Conservation (phyloP, 2,329 filamentous ascomycete species). For the Colletotrichum limetticola region DNA sequence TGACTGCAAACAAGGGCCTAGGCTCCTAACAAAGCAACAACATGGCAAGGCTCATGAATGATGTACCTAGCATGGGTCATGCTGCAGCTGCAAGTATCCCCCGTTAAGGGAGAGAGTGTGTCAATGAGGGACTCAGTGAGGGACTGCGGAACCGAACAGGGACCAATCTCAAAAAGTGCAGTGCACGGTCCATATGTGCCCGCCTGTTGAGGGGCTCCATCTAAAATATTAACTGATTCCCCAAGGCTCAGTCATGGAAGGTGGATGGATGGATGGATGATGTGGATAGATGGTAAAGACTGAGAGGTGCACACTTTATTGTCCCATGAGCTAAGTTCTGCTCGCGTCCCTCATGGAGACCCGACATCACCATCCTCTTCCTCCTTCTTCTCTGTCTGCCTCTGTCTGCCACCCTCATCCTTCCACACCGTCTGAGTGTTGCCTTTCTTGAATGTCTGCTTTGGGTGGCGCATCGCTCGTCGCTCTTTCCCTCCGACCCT, state of each 20-base stretch:
- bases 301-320: conserved; percentile 23
- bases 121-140: too few relatives aligned
- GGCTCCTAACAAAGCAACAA: conserved; percentile 24
- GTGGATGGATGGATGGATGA: too few relatives aligned
- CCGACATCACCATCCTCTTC: conserved; percentile 16
- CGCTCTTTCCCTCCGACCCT: conserved; percentile 26
- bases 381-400: neutral
- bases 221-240: conserved; percentile 31
- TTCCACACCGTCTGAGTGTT: conserved; percentile 5
- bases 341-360: conserved; percentile 25
- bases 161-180: conserved; percentile 11
- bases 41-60: neutral
- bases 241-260: neutral
- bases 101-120: conserved; percentile 14
- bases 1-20: neutral
- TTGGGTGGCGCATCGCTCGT: conserved; percentile 33
- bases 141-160: neutral
- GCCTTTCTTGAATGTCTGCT: conserved; percentile 32
- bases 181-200: conserved; percentile 13
- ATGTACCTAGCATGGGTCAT: neutral
- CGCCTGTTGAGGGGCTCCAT: conserved; percentile 34
- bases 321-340: conserved; percentile 22
- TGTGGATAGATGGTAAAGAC: too few relatives aligned
- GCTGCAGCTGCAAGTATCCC: conserved; percentile 7
- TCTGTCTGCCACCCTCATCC: conserved; percentile 9